phyloP scores from a whole-genome alignment of 1,139 yeast species.

The Diutina mesorugosa region DNA sequence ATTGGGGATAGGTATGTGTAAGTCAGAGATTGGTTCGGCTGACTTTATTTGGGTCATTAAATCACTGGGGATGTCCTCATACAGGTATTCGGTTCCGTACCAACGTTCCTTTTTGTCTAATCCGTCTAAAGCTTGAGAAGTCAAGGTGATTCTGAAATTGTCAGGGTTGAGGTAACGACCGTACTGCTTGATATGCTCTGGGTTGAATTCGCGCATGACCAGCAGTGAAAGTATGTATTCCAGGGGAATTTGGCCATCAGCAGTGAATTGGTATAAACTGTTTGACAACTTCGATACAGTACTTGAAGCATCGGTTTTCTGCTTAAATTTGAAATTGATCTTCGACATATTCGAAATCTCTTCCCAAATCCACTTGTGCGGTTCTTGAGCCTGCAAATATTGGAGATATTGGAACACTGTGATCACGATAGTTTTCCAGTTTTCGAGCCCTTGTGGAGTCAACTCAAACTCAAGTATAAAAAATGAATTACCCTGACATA shows the following conservation, averaged over 20 bases:
- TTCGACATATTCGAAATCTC: slow-evolving; percentile 35
- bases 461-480: slow-evolving; percentile 63
- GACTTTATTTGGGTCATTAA: slow-evolving; percentile 22
- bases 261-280: slow-evolving; percentile 23
- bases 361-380: slow-evolving; percentile 45
- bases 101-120: slow-evolving; percentile 50
- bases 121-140: slow-evolving; percentile 33
- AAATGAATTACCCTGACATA: slow-evolving; percentile 57
- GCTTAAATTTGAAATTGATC: slow-evolving; percentile 51
- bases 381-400: slow-evolving; percentile 37
- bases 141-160: slow-evolving; percentile 49
- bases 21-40: slow-evolving; percentile 20
- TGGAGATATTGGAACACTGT: slow-evolving; percentile 61
- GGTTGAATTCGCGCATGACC: slow-evolving; percentile 49
- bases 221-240: slow-evolving; percentile 44
- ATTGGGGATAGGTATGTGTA: slow-evolving; percentile 59
- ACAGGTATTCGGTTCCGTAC: slow-evolving; percentile 79
- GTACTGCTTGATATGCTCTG: slow-evolving; percentile 38
- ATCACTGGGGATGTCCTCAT: slow-evolving; percentile 27
- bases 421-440: slow-evolving; percentile 49
- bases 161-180: slow-evolving; percentile 37
- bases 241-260: slow-evolving; percentile 42
- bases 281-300: slow-evolving; percentile 44
- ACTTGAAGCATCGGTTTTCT: slow-evolving; percentile 48
- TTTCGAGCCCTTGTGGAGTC: slow-evolving; percentile 55